These are phyloP conservation scores for Cutaneotrichosporon mucoides DNA, from an alignment of 1,284 basidiomycete species.

Conservation along the genomic window DNA sequence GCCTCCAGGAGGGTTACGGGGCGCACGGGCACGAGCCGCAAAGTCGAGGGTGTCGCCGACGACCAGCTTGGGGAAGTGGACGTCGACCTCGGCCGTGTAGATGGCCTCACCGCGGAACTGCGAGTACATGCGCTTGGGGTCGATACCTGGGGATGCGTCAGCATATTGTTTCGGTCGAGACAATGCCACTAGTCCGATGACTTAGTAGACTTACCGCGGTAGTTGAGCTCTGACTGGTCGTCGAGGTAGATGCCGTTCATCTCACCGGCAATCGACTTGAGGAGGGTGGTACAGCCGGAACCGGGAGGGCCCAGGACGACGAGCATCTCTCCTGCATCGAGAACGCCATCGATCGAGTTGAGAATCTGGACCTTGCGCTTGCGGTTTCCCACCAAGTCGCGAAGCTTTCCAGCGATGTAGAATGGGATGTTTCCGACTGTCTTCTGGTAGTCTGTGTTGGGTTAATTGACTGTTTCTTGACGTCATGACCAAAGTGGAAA, in stretches of 20 bases:
- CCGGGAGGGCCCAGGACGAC: constrained; percentile 60
- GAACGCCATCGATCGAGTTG: constrained; percentile 50
- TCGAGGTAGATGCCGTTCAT: constrained; percentile 53
- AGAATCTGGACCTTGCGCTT: constrained; percentile 53
- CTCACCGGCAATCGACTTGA: constrained; percentile 57
- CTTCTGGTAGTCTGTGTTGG: constrained; percentile 50
- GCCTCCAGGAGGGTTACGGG: constrained; percentile 49
- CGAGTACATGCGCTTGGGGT: constrained; percentile 44
- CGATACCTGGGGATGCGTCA: constrained; percentile 32
- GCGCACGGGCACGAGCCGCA: constrained; percentile 40
- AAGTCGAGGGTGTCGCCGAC: constrained; percentile 51
- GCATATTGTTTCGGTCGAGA: neutral
- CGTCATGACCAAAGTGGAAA: neutral
- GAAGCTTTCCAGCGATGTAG: constrained; percentile 38
- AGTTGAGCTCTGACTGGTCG: constrained; percentile 47
- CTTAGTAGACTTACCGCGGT: constrained; percentile 35
- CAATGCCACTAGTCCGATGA: neutral
- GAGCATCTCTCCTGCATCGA: constrained; percentile 55
- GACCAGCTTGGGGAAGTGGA: constrained; percentile 55
- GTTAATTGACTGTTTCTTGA: neutral
- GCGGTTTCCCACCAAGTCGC: constrained; percentile 41
- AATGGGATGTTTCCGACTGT: constrained; percentile 52
- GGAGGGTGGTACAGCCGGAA: constrained; percentile 57
- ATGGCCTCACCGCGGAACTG: constrained; percentile 51
- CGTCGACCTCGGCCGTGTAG: constrained; percentile 52